Base-by-base conservation (phyloP, 345 rosid genomes). In the Microthlaspi erraticum region DNA sequence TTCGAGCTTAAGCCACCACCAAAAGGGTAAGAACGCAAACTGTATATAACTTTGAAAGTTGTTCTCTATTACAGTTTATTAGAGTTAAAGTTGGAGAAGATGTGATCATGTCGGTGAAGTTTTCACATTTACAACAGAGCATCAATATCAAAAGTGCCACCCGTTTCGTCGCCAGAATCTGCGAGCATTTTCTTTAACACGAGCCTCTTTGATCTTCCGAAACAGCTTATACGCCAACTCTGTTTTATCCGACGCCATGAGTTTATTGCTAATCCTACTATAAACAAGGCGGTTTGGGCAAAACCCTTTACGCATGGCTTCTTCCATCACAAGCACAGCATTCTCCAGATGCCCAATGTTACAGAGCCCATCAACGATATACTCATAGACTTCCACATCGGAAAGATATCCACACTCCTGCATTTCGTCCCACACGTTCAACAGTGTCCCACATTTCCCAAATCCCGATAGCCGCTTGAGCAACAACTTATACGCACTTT, bases 281-380 rank as follows among this genome's bases (percentile, higher is more conserved):
- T 68, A 91, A 38, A 86, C 81, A 71, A 83, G 81, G 73, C 86
- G 86, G 82, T 86, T 82, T 17, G 98, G 97, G 84, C 87, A 93
- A 81, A 87, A 89, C 37, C 96, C 97, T 79, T 82, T 80, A 8
- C 49, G 66, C 78, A 93, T 52, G 33, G 91, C 81, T 79, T 93
- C 98, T 81, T 93, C 97, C 92, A 87, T 86, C 16, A 89, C 97
- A 78, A 87, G 87, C 26, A 80, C 89, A 10, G 97, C 96, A 74
- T 85, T 93, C 52, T 91, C 96, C 19, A 93, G 84, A 78, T 93
- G 97, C 63, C 98, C 97, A 45, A 86, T 72, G 77, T 84, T 89
- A 84, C 94, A 91, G 20, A 93, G 96, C 20, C 97, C 97, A 71
- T 85, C 83, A 45, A 93, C 82, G 13, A 93, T 81, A 49, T 79